These are phyloP conservation scores for Cladosporium velox DNA, from an alignment of 2,329 filamentous ascomycete genomes.

Conservation along the genomic window DNA sequence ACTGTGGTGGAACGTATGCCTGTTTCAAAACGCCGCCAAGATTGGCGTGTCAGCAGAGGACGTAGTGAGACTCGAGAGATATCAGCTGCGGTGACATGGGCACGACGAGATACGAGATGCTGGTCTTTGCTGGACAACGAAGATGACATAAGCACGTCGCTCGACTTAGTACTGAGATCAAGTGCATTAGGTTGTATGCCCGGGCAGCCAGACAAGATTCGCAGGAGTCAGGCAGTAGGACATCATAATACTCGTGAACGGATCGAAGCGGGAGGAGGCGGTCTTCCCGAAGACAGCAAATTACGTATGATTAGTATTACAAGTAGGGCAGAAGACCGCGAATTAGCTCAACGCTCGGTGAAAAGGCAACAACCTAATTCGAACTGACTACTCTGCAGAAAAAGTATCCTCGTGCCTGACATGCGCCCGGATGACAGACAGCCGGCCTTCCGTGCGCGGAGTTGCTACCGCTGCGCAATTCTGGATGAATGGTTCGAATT, in stretches of 20 bases:
- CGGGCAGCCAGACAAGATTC: neutral
- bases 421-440: neutral
- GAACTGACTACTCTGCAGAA: neutral
- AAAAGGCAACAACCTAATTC: neutral
- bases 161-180: neutral
- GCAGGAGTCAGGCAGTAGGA: neutral
- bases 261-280: neutral
- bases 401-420: neutral
- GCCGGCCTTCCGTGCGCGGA: neutral
- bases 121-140: neutral
- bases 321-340: neutral
- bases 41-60: slow-evolving; percentile 1
- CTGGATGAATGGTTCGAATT: neutral
- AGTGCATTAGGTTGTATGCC: neutral
- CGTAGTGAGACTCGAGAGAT: neutral
- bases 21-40: neutral
- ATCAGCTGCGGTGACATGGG: neutral
- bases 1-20: neutral
- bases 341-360: neutral
- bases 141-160: neutral
- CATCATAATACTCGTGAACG: neutral
- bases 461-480: neutral
- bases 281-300: neutral
- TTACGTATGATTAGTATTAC: neutral
- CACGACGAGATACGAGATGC: neutral